Percentiles rank a stretch among this genome's conserved stretches.
phyloP scores from a whole-genome alignment of 306 rosid genomes.

The Rubus parviflorus region DNA sequence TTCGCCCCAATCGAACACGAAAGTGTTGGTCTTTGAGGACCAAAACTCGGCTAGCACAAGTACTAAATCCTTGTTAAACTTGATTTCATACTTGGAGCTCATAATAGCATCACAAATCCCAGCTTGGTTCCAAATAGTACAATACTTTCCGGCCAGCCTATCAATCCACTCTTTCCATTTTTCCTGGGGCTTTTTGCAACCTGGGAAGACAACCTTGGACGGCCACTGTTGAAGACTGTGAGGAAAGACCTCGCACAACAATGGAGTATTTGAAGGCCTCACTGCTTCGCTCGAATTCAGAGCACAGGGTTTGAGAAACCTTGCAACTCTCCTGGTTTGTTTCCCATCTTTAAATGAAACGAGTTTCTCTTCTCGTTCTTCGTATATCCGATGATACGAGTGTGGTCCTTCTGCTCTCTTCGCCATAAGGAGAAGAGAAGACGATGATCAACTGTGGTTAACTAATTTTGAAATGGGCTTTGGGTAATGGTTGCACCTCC shows the following conservation, averaged over 20 bases:
- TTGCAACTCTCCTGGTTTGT: not conserved
- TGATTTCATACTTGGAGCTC: constrained; percentile 39
- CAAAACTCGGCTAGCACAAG: constrained; percentile 37
- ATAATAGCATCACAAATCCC: constrained; percentile 51
- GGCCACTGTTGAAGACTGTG: not conserved
- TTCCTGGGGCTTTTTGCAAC: not conserved
- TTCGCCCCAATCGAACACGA: constrained; percentile 63
- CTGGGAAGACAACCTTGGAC: not conserved
- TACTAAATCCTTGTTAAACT: constrained; percentile 24
- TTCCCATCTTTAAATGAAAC: not conserved
- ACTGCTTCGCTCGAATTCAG: not conserved
- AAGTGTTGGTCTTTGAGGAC: constrained; percentile 42
- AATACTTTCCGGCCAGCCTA: not conserved
- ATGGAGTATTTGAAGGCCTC: not conserved
- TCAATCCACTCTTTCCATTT: constrained; percentile 10
- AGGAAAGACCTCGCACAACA: not conserved
- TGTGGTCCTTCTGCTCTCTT: not conserved
- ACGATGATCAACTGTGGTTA: not conserved
- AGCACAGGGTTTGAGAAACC: constrained; percentile 1
- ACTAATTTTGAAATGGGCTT: not conserved
- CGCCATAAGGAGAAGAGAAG: not conserved
- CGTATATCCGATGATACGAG: not conserved
- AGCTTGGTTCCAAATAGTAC: constrained; percentile 18
- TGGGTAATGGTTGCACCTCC: too few relatives aligned
- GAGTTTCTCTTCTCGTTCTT: constrained; percentile 2